Evolutionary conservation across 1,284 basidiomycete genomes (phyloP), one percentile per base, ranked within the genome.

Genomic region (Boletus semigastroideus): DNA sequence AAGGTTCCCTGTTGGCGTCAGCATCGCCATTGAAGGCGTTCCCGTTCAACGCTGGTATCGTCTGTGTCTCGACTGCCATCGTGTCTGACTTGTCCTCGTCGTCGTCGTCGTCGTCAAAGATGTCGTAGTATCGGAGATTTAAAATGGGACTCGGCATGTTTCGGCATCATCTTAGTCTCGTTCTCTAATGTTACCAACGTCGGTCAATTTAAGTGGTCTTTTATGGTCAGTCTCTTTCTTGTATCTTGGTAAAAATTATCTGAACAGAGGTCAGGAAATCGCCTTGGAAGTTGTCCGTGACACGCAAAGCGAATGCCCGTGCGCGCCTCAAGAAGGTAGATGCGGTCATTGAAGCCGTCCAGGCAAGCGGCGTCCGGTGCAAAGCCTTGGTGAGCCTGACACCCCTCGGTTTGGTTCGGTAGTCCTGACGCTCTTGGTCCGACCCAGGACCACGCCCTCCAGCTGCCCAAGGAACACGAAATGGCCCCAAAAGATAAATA

Each of bases 401-500:
- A 10, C 14, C 13, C 9, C 13, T 38, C 20, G 31, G 33, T 42
- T 12, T 51, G 51, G n/a, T 33, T 51, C 16, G 9, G 43, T 37
- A 28, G 3, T 12, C n/a, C 19, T 46, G 37, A 51, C 19, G 19
- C 49, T 22, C 41, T 17, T 34, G 16, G 9, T 25, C n/a, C 41
- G 40, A 40, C 17, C 48, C 60, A 89, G 87, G 75, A 75, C 38
- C 76, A 77, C 54, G 91, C 88, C 5, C 73, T 94, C 38, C 78
- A 84, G 52, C 74, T 96, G 28, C 94, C 94, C 42, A 94, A 91
- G 66, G 91, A 96, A 69, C 78, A 86, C 57, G 90, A 94, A 68
- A 95, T 95, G 93, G 77, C 76, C 14, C 74, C 93, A 1, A 80
- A 79, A 72, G 95, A 99, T 77, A 99, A 99, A 73, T 99, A 98